A percentile compares a stretch with the other conserved stretches of the same genome.
Evolutionary conservation across 805 yeast species (phyloP).

Genomic region (Metschnikowia henanensis): DNA sequence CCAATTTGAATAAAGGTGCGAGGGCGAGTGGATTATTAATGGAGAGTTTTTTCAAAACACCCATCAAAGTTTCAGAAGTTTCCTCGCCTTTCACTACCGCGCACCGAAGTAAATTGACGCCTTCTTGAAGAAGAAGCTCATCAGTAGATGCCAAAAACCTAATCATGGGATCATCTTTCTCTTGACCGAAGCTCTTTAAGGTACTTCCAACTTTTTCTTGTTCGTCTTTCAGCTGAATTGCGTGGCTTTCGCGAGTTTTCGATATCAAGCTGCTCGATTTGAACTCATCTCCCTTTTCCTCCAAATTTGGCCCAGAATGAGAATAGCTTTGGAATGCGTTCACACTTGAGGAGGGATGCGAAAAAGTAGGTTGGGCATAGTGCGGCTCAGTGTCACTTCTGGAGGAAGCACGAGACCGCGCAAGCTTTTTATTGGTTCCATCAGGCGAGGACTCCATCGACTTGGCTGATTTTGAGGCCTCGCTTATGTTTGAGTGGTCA

Average conservation of each 20-base stretch:
- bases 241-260: not conserved
- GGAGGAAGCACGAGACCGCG: not conserved
- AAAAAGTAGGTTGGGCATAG: constrained; percentile 16
- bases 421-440: not conserved
- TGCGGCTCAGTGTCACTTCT: constrained; percentile 10
- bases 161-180: constrained; percentile 34
- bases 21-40: constrained; percentile 30
- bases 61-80: constrained; percentile 24
- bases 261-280: not conserved
- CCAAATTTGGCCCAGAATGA: too few species aligned
- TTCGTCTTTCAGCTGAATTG: not conserved
- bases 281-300: too few species aligned
- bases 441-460: constrained; percentile 1
- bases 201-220: not conserved
- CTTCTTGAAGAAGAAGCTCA: constrained; percentile 32
- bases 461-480: too few species aligned
- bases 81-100: constrained; percentile 40
- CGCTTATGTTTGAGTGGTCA: too few species aligned
- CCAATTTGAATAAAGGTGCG: constrained; percentile 30
- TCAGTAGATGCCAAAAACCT: constrained; percentile 36
- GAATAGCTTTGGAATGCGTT: too few species aligned
- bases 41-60: constrained; percentile 28
- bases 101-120: constrained; percentile 35
- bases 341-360: constrained; percentile 14
- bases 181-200: not conserved